Evolutionary conservation across 352 stramenopile genomes (phyloP).

Genomic region (Globisporangium lucens): DNA sequence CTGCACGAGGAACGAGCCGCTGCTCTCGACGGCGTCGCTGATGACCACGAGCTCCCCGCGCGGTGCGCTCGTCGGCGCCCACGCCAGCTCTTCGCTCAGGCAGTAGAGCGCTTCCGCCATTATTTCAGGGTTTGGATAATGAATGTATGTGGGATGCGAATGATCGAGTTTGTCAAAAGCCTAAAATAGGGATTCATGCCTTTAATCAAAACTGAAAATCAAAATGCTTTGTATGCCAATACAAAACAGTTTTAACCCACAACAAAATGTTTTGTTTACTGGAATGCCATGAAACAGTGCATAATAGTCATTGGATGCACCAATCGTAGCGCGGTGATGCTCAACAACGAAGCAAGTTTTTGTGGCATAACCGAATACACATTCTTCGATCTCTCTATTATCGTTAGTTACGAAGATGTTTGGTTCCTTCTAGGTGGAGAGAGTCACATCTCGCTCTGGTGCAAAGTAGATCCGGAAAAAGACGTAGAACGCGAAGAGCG

Average conservation of each 20-base stretch:
- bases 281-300: too few relatives aligned
- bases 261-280: too few relatives aligned
- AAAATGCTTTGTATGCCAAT: too few relatives aligned
- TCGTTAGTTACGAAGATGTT: too few relatives aligned
- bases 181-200: background rate
- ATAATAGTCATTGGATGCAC: too few relatives aligned
- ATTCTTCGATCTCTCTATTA: too few relatives aligned
- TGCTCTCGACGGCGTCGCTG: constrained; percentile 51
- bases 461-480: constrained; percentile 71
- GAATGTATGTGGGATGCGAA: too few relatives aligned
- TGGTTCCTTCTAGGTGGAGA: background rate
- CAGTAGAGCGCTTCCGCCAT: constrained; percentile 63
- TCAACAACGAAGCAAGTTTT: too few relatives aligned
- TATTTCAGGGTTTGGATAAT: background rate
- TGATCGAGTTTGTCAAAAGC: too few relatives aligned
- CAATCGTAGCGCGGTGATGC: too few relatives aligned
- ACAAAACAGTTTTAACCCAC: too few relatives aligned
- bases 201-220: background rate
- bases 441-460: constrained; percentile 45
- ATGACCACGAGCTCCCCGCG: constrained; percentile 52
- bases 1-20: constrained; percentile 61
- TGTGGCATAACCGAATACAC: too few relatives aligned
- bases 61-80: constrained; percentile 46
- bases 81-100: constrained; percentile 50
- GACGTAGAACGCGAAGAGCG: constrained; percentile 54